Conservation (phyloP, 495 filamentous ascomycete genomes). For the Tuber magnatum region DNA sequence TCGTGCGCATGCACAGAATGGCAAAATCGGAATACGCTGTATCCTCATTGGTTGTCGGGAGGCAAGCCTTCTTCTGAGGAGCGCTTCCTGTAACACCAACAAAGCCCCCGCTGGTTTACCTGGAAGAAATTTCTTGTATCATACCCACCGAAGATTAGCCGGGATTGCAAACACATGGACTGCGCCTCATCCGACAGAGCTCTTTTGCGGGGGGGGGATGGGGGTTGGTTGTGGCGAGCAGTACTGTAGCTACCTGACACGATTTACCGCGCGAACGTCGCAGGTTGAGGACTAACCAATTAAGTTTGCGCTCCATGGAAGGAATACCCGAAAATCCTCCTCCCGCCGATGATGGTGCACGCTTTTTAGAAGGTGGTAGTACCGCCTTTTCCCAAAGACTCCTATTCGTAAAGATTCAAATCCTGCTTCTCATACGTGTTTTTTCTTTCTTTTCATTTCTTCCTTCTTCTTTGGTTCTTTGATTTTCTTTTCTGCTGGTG, state of each 20-base stretch:
- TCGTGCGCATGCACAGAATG: neutral
- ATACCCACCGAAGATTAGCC: neutral
- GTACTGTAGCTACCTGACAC: constrained; percentile 29
- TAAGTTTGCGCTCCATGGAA: constrained; percentile 5
- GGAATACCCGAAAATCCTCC: constrained; percentile 10
- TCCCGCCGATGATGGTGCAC: neutral
- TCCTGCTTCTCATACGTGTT: constrained; percentile 19
- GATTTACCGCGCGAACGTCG: constrained; percentile 27
- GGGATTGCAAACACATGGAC: neutral
- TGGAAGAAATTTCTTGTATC: neutral
- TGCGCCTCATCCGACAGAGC: constrained; percentile 26
- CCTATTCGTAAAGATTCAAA: constrained; percentile 7
- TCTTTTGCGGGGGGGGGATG: constrained; percentile 21
- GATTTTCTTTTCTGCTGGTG: constrained; percentile 21
- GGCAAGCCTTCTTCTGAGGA: neutral
- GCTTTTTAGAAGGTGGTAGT: constrained; percentile 28
- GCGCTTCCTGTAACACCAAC: constrained; percentile 2
- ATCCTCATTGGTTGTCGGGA: neutral
- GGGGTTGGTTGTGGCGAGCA: constrained; percentile 10
- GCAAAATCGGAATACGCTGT: neutral
- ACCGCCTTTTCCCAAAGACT: constrained; percentile 19
- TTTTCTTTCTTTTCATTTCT: constrained; percentile 15
- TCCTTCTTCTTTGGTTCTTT: constrained; percentile 8
- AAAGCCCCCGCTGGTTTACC: neutral
- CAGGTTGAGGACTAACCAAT: constrained; percentile 28